These are phyloP conservation scores for Metschnikowia arizonensis DNA, from an alignment of 805 yeast genomes.

Conservation along the genomic window DNA sequence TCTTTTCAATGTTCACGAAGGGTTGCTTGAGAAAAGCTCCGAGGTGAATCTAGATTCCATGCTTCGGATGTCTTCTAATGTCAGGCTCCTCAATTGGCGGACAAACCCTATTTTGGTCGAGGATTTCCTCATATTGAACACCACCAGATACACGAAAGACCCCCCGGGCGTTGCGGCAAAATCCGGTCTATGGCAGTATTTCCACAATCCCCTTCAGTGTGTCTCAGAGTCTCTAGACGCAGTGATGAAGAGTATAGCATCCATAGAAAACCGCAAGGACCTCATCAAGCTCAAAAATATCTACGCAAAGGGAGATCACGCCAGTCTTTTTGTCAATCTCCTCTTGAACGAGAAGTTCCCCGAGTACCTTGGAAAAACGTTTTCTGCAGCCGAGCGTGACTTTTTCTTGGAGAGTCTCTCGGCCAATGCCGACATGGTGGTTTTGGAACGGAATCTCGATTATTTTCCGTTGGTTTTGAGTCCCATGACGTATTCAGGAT, in stretches of 20 bases:
- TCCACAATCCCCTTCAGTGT: constrained; percentile 42
- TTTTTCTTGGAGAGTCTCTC: constrained; percentile 33
- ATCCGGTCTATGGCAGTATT: constrained; percentile 40
- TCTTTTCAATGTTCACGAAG: constrained; percentile 12
- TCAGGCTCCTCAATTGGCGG: constrained; percentile 46
- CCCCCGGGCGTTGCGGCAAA: background rate
- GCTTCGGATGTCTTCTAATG: constrained; percentile 32
- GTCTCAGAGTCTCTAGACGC: constrained; percentile 47
- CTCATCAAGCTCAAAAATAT: constrained; percentile 48
- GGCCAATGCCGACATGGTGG: constrained; percentile 64
- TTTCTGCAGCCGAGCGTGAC: constrained; percentile 35
- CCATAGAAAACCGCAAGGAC: constrained; percentile 21
- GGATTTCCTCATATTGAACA: constrained; percentile 33
- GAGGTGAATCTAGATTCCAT: constrained; percentile 7
- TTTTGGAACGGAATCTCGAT: constrained; percentile 77
- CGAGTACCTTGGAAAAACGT: constrained; percentile 33
- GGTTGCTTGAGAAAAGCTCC: constrained; percentile 16
- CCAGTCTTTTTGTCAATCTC: constrained; percentile 44
- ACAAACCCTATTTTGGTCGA: constrained; percentile 37
- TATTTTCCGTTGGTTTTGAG: constrained; percentile 63
- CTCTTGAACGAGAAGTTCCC: constrained; percentile 34
- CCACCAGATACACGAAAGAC: background rate
- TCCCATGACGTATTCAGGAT: constrained; percentile 79
- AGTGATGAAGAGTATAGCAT: constrained; percentile 44
- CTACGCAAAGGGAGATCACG: constrained; percentile 56